Evolutionary conservation across 192 early-diverging fungal species (phyloP).

Genomic region (Coemansia sp.): DNA sequence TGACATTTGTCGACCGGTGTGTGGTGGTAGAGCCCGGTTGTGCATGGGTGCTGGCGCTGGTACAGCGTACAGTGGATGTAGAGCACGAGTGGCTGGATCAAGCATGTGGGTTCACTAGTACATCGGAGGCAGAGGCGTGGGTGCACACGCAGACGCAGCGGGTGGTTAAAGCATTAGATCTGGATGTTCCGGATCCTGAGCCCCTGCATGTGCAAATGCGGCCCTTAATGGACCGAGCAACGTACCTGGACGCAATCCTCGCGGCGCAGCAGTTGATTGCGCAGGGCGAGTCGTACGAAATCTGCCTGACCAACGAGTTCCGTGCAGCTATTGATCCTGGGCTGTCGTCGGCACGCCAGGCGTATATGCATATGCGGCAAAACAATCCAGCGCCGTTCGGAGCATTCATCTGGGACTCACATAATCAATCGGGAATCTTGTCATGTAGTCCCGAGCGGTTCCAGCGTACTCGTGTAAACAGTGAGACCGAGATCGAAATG

Average conservation of each 20-base stretch:
- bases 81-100: conserved; percentile 7
- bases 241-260: conserved; percentile 57
- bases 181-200: too few species aligned
- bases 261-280: conserved; percentile 63
- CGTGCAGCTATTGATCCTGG: conserved; percentile 2
- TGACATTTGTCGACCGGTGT: conserved; percentile 74
- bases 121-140: neutral
- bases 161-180: neutral
- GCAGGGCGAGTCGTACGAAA: conserved; percentile 92
- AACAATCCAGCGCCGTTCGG: conserved; percentile 88
- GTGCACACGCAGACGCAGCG: neutral
- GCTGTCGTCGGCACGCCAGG: neutral
- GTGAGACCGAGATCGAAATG: conserved; percentile 66
- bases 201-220: conserved; percentile 1
- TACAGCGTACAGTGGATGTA: neutral
- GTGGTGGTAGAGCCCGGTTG: conserved; percentile 49
- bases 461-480: conserved; percentile 42
- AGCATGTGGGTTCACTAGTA: conserved; percentile 16
- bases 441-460: conserved; percentile 85
- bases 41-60: conserved; percentile 25
- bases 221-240: conserved; percentile 17
- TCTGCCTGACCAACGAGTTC: conserved; percentile 89
- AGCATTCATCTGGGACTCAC: conserved; percentile 64
- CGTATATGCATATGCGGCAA: conserved; percentile 57
- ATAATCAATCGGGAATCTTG: conserved; percentile 40